These are phyloP conservation scores for Antitrichia curtipendula DNA, from an alignment of 225 moss, liverwort and hornwort genomes.

Conservation along the genomic window DNA sequence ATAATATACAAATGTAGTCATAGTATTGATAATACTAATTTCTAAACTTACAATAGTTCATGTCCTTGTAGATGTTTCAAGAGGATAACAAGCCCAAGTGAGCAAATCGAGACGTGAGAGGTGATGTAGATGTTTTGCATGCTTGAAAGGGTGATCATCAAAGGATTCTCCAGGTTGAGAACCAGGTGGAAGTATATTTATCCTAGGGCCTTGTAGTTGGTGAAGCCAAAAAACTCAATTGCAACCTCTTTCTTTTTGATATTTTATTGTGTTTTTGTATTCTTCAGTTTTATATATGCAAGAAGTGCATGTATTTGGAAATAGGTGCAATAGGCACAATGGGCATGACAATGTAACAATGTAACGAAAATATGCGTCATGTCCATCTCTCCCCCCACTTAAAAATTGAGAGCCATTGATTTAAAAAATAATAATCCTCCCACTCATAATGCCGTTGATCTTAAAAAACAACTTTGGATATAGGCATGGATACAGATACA, in stretches of 20 bases:
- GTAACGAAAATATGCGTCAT: too few relatives aligned
- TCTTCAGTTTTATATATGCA: neutral
- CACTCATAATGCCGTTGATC: too few relatives aligned
- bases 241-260: neutral
- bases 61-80: neutral
- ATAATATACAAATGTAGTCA: fast-evolving
- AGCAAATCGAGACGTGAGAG: neutral
- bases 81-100: fast-evolving
- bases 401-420: too few relatives aligned
- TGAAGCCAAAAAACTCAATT: neutral
- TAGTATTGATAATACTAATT: neutral
- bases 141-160: fast-evolving
- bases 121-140: fast-evolving
- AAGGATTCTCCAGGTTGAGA: fast-evolving
- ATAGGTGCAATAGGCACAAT: too few relatives aligned
- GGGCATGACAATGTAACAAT: too few relatives aligned
- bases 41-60: neutral
- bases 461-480: too few relatives aligned
- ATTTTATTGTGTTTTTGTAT: neutral
- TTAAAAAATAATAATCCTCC: too few relatives aligned
- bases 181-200: neutral
- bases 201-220: neutral
- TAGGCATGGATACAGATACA: too few relatives aligned
- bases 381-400: too few relatives aligned
- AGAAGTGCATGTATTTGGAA: fast-evolving